Percentiles rank a stretch among this genome's conserved stretches.
phyloP scores from a whole-genome alignment of 1,284 basidiomycete genomes.

The Tylopilus orsonianus region DNA sequence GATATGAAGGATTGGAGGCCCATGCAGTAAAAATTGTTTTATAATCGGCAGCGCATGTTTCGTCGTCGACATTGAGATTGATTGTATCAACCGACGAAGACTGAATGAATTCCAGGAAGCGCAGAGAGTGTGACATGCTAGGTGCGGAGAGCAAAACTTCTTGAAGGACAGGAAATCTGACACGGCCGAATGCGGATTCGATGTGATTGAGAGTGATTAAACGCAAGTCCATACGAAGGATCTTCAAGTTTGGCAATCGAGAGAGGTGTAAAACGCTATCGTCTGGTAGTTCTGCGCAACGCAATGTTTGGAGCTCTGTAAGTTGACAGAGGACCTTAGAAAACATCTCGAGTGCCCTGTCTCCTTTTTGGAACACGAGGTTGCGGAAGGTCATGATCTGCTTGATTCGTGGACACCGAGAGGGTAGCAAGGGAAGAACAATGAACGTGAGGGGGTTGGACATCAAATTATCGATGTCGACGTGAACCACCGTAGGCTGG shows the following conservation, averaged over 20 bases:
- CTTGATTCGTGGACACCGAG: slow-evolving; percentile 24
- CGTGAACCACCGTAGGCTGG: slow-evolving; percentile 24
- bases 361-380: slow-evolving; percentile 28
- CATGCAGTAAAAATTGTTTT: slow-evolving; percentile 24
- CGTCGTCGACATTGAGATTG: slow-evolving; percentile 33
- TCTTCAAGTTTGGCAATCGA: slow-evolving; percentile 22
- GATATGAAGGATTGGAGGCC: slow-evolving; percentile 25
- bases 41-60: slow-evolving; percentile 30
- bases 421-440: slow-evolving; percentile 24
- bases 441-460: slow-evolving; percentile 22
- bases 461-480: slow-evolving; percentile 34
- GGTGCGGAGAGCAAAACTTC: slow-evolving; percentile 25
- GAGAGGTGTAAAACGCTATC: slow-evolving; percentile 24
- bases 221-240: slow-evolving; percentile 30
- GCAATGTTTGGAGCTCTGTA: slow-evolving; percentile 25
- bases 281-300: slow-evolving; percentile 30
- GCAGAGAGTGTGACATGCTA: slow-evolving; percentile 22
- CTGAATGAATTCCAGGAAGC: slow-evolving; percentile 28
- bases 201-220: slow-evolving; percentile 24
- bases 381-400: slow-evolving; percentile 33
- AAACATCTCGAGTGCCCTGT: slow-evolving; percentile 24
- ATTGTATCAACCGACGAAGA: slow-evolving; percentile 33
- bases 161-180: slow-evolving; percentile 23
- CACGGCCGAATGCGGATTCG: slow-evolving; percentile 14
- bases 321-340: slow-evolving; percentile 25